A percentile compares a stretch with the other conserved stretches of the same genome.
Evolutionary conservation across 2,329 filamentous ascomycete genomes (phyloP).

Genomic region (Hypoxylon sp.): DNA sequence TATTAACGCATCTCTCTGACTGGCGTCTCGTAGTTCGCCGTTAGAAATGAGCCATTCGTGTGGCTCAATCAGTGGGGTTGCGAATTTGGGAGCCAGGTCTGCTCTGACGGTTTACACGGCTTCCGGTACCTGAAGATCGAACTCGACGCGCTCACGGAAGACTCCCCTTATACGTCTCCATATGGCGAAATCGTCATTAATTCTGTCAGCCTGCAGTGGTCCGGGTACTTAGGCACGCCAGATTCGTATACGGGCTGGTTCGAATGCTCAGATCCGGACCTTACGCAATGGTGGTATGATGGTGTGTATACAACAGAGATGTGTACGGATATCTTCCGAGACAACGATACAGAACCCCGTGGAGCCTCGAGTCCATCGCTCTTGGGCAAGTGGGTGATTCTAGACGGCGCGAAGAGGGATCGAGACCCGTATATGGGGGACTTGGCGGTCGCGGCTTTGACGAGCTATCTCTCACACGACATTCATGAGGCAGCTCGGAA

Average conservation of each 20-base stretch:
- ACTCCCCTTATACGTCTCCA: constrained; percentile 62
- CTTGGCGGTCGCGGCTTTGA: constrained; percentile 64
- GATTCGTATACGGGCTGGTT: constrained; percentile 67
- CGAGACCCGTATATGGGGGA: constrained; percentile 69
- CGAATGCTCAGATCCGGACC: constrained; percentile 64
- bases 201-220: constrained; percentile 60
- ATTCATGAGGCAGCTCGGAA: constrained; percentile 60
- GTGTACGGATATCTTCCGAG: constrained; percentile 62
- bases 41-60: constrained; percentile 58
- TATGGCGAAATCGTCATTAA: constrained; percentile 62
- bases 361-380: constrained; percentile 61
- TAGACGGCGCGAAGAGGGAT: constrained; percentile 67
- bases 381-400: constrained; percentile 63
- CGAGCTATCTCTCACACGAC: constrained; percentile 64
- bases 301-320: constrained; percentile 68
- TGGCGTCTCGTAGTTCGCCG: constrained; percentile 58
- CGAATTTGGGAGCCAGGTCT: constrained; percentile 60
- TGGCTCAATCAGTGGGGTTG: constrained; percentile 65
- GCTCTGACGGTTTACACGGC: constrained; percentile 67
- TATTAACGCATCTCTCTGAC: not conserved
- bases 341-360: constrained; percentile 66
- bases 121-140: constrained; percentile 67
- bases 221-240: constrained; percentile 63
- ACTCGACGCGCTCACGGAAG: constrained; percentile 61
- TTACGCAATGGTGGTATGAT: constrained; percentile 69